A percentile compares a stretch with the other conserved stretches of the same genome.
Conservation (phyloP, 768 basidiomycete genomes). For the Auriculariales sp. region DNA sequence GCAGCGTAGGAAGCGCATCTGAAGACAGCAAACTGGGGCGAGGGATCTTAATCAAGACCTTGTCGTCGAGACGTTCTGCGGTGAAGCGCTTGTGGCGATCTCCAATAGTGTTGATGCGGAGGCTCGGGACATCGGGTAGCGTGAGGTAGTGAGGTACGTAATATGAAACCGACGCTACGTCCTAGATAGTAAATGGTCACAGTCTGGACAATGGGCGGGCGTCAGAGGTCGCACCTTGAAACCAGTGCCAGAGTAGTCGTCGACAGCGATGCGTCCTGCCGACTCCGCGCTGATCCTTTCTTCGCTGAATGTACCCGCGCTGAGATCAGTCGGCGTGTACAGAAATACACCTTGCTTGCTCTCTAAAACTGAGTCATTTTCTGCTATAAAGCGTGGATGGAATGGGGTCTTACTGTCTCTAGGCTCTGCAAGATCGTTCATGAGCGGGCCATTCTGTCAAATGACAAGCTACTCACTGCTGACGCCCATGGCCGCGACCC, state of each 20-base stretch:
- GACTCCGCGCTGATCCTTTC: slow-evolving; percentile 10
- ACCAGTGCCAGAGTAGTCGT: slow-evolving; percentile 2
- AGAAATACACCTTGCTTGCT: slow-evolving; percentile 2
- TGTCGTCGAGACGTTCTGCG: slow-evolving; percentile 9
- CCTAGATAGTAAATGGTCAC: slow-evolving; percentile 7
- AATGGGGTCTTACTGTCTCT: not conserved
- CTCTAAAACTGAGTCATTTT: not conserved
- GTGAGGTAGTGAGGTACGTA: slow-evolving; percentile 16
- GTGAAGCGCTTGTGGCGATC: not conserved
- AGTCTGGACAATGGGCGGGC: not conserved
- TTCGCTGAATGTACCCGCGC: slow-evolving; percentile 7
- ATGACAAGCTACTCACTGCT: not conserved
- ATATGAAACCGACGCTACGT: slow-evolving; percentile 16
- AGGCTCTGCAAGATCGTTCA: not conserved
- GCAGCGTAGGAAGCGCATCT: slow-evolving; percentile 4
- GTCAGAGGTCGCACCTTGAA: not conserved
- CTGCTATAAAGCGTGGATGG: not conserved
- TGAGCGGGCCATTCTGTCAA: not conserved
- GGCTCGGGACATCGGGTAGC: slow-evolving; percentile 12
- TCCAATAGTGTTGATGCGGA: slow-evolving; percentile 5
- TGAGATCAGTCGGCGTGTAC: slow-evolving; percentile 4
- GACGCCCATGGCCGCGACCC: slow-evolving; percentile 13
- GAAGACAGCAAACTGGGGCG: slow-evolving; percentile 7
- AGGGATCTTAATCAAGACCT: slow-evolving; percentile 12
- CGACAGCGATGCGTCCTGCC: slow-evolving; percentile 11